Evolutionary conservation across 495 filamentous ascomycete species (phyloP).

Genomic region (Podospora fimiseda): DNA sequence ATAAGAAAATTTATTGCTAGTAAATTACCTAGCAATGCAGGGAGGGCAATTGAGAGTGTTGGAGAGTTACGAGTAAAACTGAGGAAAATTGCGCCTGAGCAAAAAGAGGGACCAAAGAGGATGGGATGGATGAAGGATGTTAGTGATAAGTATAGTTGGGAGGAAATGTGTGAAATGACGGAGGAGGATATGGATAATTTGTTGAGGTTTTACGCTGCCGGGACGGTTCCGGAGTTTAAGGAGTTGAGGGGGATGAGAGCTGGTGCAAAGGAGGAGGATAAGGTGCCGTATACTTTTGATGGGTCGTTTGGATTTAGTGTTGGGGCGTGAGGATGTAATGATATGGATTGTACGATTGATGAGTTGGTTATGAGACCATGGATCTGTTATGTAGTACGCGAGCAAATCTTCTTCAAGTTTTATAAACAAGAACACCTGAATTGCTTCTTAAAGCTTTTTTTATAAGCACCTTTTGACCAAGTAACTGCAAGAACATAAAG

Average conservation of each 20-base stretch:
- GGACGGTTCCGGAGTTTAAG: constrained; percentile 41
- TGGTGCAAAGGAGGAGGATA: constrained; percentile 36
- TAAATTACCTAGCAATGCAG: constrained; percentile 66
- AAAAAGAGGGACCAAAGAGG: constrained; percentile 72
- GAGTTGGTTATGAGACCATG: no score
- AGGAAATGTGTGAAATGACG: constrained; percentile 78
- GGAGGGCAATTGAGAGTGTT: constrained; percentile 75
- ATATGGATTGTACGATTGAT: background rate
- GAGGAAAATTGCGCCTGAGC: constrained; percentile 63
- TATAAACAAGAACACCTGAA: no score
- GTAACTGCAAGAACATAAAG: no score
- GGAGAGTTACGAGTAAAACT: constrained; percentile 74
- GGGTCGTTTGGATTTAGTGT: constrained; percentile 54
- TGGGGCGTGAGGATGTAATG: constrained; percentile 30
- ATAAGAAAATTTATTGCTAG: constrained; percentile 77
- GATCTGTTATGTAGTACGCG: no score
- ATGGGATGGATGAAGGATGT: constrained; percentile 96
- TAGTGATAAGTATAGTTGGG: constrained; percentile 78
- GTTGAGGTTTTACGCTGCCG: constrained; percentile 58
- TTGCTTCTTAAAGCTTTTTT: no score
- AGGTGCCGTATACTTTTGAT: constrained; percentile 48
- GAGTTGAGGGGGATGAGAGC: constrained; percentile 46
- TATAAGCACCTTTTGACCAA: no score
- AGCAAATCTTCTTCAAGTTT: no score
- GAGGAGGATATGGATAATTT: constrained; percentile 79